Base-by-base conservation (phyloP, 257 asterid species). In the Solanum rostratum region DNA sequence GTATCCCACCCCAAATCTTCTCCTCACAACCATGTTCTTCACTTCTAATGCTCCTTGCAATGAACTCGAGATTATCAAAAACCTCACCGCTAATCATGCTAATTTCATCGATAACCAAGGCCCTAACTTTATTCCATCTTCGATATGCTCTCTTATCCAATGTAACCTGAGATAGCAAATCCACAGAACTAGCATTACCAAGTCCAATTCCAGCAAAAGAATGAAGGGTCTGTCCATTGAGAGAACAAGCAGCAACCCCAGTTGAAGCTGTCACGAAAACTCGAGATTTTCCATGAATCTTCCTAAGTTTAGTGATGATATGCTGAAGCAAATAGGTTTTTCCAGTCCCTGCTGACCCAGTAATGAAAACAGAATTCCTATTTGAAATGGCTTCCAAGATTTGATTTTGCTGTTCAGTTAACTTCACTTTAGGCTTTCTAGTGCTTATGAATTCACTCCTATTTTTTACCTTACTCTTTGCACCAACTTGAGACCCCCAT, bases 301-400 rank as follows among this genome's bases (percentile, higher is more conserved):
- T 92, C 90, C 79, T 83, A 78, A 94, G 95, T 74, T 49, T 85
- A 74, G 60, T 84, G 37, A 94, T 91, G 22, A 90, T 68, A 87
- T 86, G 88, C 87, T 89, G 89, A 33, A 94, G 86, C n/a, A 94
- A 43, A 78, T 90, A 76, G 3, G 98, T 91, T 84, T 95, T 93
- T 3, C 98, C 98, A 0, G 96, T 94, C 84, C 97, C 98, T 30
- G 98, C 97, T 2, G 98, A 92, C 16, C 98, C 98, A 15, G 95
- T 92, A 20, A 93, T 86, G 69, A 95, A 95, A 82, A 93, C 91
- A 39, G 94, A 95, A 49, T 90, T 83, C 22, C 93, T 92, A 53
- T 55, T 55, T 37, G 88, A 82, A 87, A 90, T 90, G 52, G 93
- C 95, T 46, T 87, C 90, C 91, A 92, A 68, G n/a, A 86, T 92